Evolutionary conservation across 1,139 yeast species (phyloP), one percentile per base, ranked within the genome.

Genomic region (Scheffersomyces quercinus): DNA sequence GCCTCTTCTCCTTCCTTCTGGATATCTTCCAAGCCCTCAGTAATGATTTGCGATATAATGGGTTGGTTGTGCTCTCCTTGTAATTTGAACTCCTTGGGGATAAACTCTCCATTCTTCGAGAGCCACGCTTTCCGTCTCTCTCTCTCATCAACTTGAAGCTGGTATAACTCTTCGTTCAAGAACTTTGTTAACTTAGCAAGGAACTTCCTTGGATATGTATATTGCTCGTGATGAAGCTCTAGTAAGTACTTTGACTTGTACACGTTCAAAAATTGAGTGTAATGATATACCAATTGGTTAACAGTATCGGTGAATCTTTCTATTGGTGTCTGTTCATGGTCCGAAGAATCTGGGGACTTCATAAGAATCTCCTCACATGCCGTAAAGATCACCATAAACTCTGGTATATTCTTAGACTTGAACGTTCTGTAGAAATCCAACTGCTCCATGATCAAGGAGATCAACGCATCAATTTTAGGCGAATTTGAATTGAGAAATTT

Each of bases 61-160:
- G 79, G 79, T 47, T 67, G 70, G 36, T 59, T 60, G 28, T 48
- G 46, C 35, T 69, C 76, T 1, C 77, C 78, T 0, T 78, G 78
- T 5, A 74, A 55, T 35, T 52, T 56, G 47, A 73, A 70, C 45
- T 70, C 74, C 39, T 62, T 64, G 3, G 79, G 79, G 8, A 73
- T 71, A 45, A 67, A 73, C 38, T 65, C 70, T 4, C 78, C 79
- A 47, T 68, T 72, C 38, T 67, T 64, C 3, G 56, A 53, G 28
- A 71, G 54, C 79, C 79, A 74, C 20, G 53, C 54, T 33, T 53
- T 58, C 33, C 79, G 54, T 47, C 77, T 55, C 30, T 63, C 65
- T 6, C 55, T 49, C 50, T 74, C 79, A 36, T 65, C 65, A 28
- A 58, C 55, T 48, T 73, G 77, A 35, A 73, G 49, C 36, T 54